Conservation (phyloP, 140 eudicot species). For the Erigeron philadelphicus region DNA sequence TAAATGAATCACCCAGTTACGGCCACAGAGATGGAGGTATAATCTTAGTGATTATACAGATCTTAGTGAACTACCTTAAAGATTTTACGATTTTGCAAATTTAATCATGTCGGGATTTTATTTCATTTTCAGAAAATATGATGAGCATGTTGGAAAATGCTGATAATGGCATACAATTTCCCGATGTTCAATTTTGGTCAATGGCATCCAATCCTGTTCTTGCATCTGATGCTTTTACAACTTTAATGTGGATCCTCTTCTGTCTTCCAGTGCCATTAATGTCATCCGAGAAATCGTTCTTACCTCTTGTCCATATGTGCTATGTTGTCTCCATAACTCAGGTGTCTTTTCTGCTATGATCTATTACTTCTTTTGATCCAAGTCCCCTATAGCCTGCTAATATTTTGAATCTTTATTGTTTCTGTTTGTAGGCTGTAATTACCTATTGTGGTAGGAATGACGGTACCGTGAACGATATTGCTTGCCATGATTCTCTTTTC, state of each 20-base stretch:
- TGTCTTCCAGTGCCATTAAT: slow-evolving; percentile 74
- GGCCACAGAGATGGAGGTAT: slow-evolving; percentile 50
- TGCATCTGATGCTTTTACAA: slow-evolving; percentile 75
- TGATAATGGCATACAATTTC: slow-evolving; percentile 49
- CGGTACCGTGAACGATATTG: slow-evolving; percentile 29
- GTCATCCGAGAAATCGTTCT: slow-evolving; percentile 62
- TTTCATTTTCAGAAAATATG: slow-evolving; percentile 45
- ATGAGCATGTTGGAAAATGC: slow-evolving; percentile 59
- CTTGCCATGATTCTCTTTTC: slow-evolving; percentile 43
- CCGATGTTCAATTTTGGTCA: slow-evolving; percentile 72
- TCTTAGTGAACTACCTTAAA: background rate
- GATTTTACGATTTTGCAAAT: background rate
- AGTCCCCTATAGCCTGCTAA: slow-evolving; percentile 13
- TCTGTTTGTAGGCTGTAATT: slow-evolving; percentile 54
- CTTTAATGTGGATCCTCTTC: slow-evolving; percentile 88
- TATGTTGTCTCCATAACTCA: slow-evolving; percentile 61
- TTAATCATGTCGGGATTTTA: background rate
- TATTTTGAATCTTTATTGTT: slow-evolving; percentile 5
- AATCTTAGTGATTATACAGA: background rate
- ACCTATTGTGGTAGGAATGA: slow-evolving; percentile 35
- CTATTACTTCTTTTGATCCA: background rate
- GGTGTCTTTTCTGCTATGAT: slow-evolving; percentile 37
- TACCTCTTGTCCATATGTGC: slow-evolving; percentile 77
- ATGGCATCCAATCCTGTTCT: slow-evolving; percentile 75
- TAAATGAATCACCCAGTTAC: slow-evolving; percentile 32